Conservation (phyloP, 352 stramenopile species). For the Globisporangium solare region DNA sequence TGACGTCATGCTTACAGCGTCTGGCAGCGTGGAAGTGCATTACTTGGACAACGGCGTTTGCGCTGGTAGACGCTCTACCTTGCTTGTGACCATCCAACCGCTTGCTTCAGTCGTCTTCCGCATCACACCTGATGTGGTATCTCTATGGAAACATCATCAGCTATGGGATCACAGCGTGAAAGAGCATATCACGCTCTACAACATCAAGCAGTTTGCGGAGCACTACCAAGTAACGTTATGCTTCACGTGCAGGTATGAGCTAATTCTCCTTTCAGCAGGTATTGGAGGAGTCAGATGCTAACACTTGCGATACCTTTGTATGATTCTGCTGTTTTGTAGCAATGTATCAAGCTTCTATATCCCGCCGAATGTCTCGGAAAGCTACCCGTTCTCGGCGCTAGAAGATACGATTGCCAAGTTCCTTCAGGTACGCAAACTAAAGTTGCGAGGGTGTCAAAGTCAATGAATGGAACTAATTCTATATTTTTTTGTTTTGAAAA, state of each 20-base stretch:
- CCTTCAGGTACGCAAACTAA: conserved; percentile 44
- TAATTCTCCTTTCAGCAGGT: not conserved
- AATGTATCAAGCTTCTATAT: conserved; percentile 84
- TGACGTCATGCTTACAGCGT: conserved; percentile 34
- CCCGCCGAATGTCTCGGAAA: conserved; percentile 76
- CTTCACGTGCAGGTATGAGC: conserved; percentile 78
- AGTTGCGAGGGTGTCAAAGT: not conserved
- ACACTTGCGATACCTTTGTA: not conserved
- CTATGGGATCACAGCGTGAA: conserved; percentile 87
- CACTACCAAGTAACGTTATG: conserved; percentile 85
- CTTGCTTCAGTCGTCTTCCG: conserved; percentile 53
- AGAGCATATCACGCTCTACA: conserved; percentile 86
- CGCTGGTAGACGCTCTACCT: conserved; percentile 52
- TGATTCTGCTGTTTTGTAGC: conserved; percentile 22
- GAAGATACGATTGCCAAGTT: conserved; percentile 89
- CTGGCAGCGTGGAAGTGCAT: conserved; percentile 44
- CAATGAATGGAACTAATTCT: not conserved
- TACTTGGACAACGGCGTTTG: conserved; percentile 68
- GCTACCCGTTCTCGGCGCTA: conserved; percentile 77
- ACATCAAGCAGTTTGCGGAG: conserved; percentile 88
- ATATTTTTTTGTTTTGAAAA: conserved; percentile 1
- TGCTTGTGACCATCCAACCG: conserved; percentile 69
- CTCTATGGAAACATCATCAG: conserved; percentile 73
- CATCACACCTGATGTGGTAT: conserved; percentile 59
- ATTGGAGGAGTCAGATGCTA: not conserved